Base-by-base conservation (phyloP, 345 rosid species). In the Gossypium turneri region DNA sequence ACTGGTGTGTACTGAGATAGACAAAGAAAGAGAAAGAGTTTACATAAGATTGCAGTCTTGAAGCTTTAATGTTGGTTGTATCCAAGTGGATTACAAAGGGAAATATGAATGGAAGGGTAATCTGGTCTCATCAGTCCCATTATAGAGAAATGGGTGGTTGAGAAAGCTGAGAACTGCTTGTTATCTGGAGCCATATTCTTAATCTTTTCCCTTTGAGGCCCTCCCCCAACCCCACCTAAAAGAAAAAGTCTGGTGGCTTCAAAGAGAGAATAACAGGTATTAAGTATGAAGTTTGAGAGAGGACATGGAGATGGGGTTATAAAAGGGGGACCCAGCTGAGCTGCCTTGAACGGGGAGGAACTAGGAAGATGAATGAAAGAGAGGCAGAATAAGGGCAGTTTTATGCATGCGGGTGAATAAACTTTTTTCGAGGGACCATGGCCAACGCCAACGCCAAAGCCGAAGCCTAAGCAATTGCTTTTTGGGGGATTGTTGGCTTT, bases 131-230 rank as follows among this genome's bases (percentile, higher is more conserved):
- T 27, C 25, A 66, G 15, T 7, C 4, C 3, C n/a, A 2, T 50
- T 73, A 4, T 10, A 51, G 70, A 27, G 74, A 69, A 85, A 76
- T 79, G 83, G 83, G 84, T 86, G 83, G 85, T 84, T 82, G 87
- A 86, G 83, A 82, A 74, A 76, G 84, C 82, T 84, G 83, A 76
- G 79, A 79, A 80, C 80, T 80, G 85, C 22, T 79, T 86, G 79
- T 86, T 84, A 63, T 80, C 77, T 53, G 43, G 72, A 79, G 70
- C 72, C 85, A 79, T 76, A 63, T 45, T 50, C 65, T 47, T 70
- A 22, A 57, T 11, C 0, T 22, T 56, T 56, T 12, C 64, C 64
- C 15, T 25, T 59, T 58, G 34, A 24, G 62, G 7, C 17, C 62
- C 62, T 11, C 41, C 4, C 62, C 62, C 73, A 74, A 74, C 76